These are phyloP conservation scores for Lipomyces orientalis DNA, from an alignment of 805 yeast species.

Conservation along the genomic window DNA sequence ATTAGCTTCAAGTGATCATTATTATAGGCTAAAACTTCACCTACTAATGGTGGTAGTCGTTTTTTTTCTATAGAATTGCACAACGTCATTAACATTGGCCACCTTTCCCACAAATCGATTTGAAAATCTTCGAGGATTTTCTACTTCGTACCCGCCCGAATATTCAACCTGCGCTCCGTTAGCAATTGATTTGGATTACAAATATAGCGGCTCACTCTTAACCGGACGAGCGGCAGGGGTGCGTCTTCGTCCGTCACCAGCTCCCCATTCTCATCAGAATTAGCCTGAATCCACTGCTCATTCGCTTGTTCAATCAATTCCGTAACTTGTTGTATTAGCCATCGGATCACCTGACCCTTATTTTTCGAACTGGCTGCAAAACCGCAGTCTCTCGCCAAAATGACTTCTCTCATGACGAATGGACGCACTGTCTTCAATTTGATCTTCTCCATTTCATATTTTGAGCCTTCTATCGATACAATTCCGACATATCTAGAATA, in stretches of 20 bases:
- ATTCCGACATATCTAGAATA: constrained; percentile 57
- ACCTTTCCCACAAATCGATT: constrained; percentile 88
- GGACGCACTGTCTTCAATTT: constrained; percentile 78
- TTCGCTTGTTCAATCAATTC: constrained; percentile 65
- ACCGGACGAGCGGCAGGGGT: constrained; percentile 82
- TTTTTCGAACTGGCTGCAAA: constrained; percentile 67
- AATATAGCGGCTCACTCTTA: constrained; percentile 53
- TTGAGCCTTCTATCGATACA: constrained; percentile 63
- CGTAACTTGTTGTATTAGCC: constrained; percentile 68
- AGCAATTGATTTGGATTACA: not conserved
- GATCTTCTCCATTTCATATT: constrained; percentile 64
- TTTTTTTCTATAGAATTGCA: constrained; percentile 67
- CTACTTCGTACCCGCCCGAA: constrained; percentile 88
- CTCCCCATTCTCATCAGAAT: constrained; percentile 41
- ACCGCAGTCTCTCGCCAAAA: constrained; percentile 57
- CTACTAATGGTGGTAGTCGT: constrained; percentile 39
- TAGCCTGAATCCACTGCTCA: constrained; percentile 52
- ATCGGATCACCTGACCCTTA: constrained; percentile 64
- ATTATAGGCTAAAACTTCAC: not conserved
- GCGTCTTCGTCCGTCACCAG: constrained; percentile 46
- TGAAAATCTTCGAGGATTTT: constrained; percentile 86
- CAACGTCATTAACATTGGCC: constrained; percentile 88
- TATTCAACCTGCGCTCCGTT: constrained; percentile 61
- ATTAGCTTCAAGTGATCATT: constrained; percentile 12
- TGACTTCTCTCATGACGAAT: constrained; percentile 72